phyloP scores from a whole-genome alignment of 2,329 filamentous ascomycete genomes.

The Botrytis fragariae region DNA sequence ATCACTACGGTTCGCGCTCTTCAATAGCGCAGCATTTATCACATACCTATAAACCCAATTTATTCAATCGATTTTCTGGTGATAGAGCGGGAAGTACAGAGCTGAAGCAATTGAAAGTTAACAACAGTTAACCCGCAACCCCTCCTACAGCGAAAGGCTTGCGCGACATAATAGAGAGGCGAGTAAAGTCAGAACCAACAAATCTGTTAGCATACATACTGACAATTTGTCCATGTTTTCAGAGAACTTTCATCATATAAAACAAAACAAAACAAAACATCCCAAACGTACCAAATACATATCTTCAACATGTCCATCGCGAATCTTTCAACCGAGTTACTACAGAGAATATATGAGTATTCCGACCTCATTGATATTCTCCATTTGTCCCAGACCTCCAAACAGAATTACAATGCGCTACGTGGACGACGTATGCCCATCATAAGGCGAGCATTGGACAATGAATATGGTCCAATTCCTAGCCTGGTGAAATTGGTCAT shows the following conservation, averaged over 20 bases:
- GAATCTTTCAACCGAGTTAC: constrained; percentile 36
- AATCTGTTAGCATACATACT: constrained; percentile 17
- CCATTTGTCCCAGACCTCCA: constrained; percentile 34
- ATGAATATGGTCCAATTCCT: constrained; percentile 34
- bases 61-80: constrained; percentile 21
- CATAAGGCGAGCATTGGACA: constrained; percentile 31
- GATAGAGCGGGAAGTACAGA: neutral
- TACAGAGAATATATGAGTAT: constrained; percentile 37
- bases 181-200: neutral
- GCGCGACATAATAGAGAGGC: neutral
- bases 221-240: constrained; percentile 17
- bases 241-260: constrained; percentile 4
- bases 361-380: constrained; percentile 34
- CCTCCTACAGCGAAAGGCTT: neutral
- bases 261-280: neutral
- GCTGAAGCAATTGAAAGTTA: neutral
- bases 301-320: constrained; percentile 33
- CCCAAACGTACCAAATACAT: neutral
- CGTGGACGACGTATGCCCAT: constrained; percentile 33
- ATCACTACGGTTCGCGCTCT: constrained; percentile 30
- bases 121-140: neutral
- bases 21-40: constrained; percentile 26
- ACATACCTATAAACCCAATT: constrained; percentile 24
- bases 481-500: constrained; percentile 34
- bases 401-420: constrained; percentile 32